Percentiles rank a stretch among this genome's conserved stretches.
Conservation (phyloP, 1,284 basidiomycete species). For the Phylloporus sp. region DNA sequence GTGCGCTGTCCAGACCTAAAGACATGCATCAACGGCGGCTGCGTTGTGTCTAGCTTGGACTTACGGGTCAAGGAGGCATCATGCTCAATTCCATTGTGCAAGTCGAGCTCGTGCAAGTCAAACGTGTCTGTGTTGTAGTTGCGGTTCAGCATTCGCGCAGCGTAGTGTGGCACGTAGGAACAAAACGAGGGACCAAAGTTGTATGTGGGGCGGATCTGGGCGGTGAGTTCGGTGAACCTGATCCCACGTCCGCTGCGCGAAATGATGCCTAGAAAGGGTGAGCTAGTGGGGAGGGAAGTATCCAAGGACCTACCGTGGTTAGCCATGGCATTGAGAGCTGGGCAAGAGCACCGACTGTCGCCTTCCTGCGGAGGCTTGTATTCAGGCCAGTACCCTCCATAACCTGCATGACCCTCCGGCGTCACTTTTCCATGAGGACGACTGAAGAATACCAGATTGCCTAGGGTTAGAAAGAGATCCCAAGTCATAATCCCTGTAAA, state of each 20-base stretch:
- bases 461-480: conserved; percentile 61
- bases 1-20: conserved; percentile 64
- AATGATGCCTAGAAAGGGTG: conserved; percentile 62
- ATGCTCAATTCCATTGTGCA: conserved; percentile 83
- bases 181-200: conserved; percentile 77
- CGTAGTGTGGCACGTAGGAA: conserved; percentile 65
- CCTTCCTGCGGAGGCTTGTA: conserved; percentile 62
- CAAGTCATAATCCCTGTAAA: conserved; percentile 51
- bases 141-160: conserved; percentile 64
- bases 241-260: conserved; percentile 73
- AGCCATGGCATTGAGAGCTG: conserved; percentile 76
- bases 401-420: conserved; percentile 63
- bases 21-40: background rate
- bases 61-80: conserved; percentile 76
- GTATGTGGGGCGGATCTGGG: conserved; percentile 59
- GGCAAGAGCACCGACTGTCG: conserved; percentile 75
- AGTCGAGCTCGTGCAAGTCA: conserved; percentile 67
- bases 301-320: conserved; percentile 66
- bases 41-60: conserved; percentile 31
- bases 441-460: conserved; percentile 63
- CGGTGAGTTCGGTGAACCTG: conserved; percentile 64
- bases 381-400: conserved; percentile 74
- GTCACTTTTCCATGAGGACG: conserved; percentile 61
- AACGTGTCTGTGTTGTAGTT: conserved; percentile 65
- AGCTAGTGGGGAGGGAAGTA: background rate